Percentiles rank a stretch among this genome's conserved stretches.
These are phyloP conservation scores for Entomortierella beljakovae DNA, from an alignment of 192 early-diverging fungal species.

Conservation along the genomic window DNA sequence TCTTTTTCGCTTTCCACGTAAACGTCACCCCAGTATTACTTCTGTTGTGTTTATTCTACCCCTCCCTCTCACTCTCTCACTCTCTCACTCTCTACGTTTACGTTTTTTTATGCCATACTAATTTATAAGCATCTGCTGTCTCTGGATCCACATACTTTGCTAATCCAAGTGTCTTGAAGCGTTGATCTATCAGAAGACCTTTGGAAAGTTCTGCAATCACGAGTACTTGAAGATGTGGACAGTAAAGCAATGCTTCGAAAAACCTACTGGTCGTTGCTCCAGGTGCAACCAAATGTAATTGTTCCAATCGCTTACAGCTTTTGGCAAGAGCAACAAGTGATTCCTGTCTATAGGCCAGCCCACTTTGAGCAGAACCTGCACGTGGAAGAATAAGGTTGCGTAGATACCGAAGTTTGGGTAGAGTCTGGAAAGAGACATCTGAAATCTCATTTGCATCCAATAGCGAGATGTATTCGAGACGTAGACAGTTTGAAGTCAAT, in stretches of 20 bases:
- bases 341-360: slow-evolving; percentile 42
- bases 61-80: not conserved
- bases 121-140: slow-evolving; percentile 39
- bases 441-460: slow-evolving; percentile 53
- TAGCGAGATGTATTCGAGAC: slow-evolving; percentile 50
- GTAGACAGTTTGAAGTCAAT: slow-evolving; percentile 44
- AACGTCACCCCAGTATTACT: no score
- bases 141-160: slow-evolving; percentile 54
- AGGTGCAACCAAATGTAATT: slow-evolving; percentile 41
- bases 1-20: no score
- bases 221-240: slow-evolving; percentile 42
- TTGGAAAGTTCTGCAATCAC: slow-evolving; percentile 48
- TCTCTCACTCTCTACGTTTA: no score
- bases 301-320: slow-evolving; percentile 40
- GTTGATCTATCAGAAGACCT: slow-evolving; percentile 52
- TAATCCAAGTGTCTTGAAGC: slow-evolving; percentile 46
- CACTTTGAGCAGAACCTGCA: slow-evolving; percentile 30
- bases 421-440: slow-evolving; percentile 50
- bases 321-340: slow-evolving; percentile 45
- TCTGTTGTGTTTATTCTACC: not conserved
- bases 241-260: slow-evolving; percentile 45
- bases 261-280: slow-evolving; percentile 49
- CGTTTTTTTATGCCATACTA: slow-evolving; percentile 54
- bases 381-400: slow-evolving; percentile 50
- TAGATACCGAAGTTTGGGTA: slow-evolving; percentile 49